Evolutionary conservation across 164 flowering plant species (phyloP).

Genomic region (Buxus sempervirens): DNA sequence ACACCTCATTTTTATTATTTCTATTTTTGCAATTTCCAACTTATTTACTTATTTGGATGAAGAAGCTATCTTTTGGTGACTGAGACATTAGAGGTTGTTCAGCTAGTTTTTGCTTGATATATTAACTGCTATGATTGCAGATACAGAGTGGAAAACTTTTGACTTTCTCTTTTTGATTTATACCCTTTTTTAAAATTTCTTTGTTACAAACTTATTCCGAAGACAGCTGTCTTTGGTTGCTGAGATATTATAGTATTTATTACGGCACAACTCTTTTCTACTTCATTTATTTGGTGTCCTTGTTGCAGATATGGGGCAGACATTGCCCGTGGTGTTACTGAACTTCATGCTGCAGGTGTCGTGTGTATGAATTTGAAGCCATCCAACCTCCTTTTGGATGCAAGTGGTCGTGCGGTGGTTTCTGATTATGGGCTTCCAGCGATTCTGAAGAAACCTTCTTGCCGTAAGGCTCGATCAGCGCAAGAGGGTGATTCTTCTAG

Average conservation of each 20-base stretch:
- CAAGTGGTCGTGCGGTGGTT: conserved; percentile 84
- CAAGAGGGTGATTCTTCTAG: conserved; percentile 62
- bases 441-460: conserved; percentile 77
- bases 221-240: neutral
- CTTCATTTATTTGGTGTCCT: conserved; percentile 7
- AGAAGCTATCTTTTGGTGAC: too few relatives aligned
- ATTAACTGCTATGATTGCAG: too few relatives aligned
- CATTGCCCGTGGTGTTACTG: conserved; percentile 97
- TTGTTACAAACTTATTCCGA: too few relatives aligned
- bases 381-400: conserved; percentile 94
- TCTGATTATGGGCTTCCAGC: conserved; percentile 96
- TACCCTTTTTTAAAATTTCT: too few relatives aligned
- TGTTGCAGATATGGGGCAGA: conserved; percentile 91
- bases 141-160: too few relatives aligned
- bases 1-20: too few relatives aligned
- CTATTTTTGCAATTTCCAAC: too few relatives aligned
- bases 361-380: conserved; percentile 95
- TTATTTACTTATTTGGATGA: too few relatives aligned
- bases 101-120: too few relatives aligned
- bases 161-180: too few relatives aligned
- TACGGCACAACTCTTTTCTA: conserved; percentile 7
- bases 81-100: too few relatives aligned
- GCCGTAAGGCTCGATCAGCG: conserved; percentile 65
- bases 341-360: conserved; percentile 98
- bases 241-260: neutral